These are phyloP conservation scores for Polygonum maritimum DNA, from an alignment of 148 eudicot genomes.

Conservation along the genomic window DNA sequence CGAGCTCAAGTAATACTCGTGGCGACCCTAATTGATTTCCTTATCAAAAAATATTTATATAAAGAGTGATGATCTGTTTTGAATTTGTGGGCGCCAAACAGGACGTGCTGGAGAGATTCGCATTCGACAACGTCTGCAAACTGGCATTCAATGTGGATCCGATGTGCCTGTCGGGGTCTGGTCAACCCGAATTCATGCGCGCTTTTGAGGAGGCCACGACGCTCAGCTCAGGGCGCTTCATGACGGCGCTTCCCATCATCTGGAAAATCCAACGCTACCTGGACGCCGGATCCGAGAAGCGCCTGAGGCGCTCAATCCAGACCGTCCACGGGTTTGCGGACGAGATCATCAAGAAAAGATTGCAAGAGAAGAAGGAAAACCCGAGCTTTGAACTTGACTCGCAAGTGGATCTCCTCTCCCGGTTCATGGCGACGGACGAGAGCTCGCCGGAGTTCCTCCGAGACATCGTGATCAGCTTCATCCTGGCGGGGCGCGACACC, in stretches of 20 bases:
- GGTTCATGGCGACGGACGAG: conserved; percentile 4
- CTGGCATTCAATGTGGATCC: conserved; percentile 17
- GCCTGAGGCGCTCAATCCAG: not conserved
- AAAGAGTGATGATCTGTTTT: not conserved
- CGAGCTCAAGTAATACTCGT: no score
- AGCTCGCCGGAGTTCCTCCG: conserved; percentile 9
- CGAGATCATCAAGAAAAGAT: not conserved
- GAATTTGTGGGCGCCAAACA: conserved; percentile 12
- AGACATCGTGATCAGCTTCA: conserved; percentile 12
- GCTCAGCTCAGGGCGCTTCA: conserved; percentile 3
- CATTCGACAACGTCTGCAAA: conserved; percentile 40
- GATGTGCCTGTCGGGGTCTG: conserved; percentile 7
- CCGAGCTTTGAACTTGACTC: not conserved
- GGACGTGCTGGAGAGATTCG: conserved; percentile 32
- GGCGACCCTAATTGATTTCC: no score
- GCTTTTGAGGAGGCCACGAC: conserved; percentile 15
- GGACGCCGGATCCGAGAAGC: conserved; percentile 12
- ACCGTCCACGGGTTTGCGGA: conserved; percentile 6
- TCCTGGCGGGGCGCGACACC: conserved; percentile 19
- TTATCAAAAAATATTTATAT: no score
- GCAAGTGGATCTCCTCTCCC: not conserved
- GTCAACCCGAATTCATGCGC: conserved; percentile 13
- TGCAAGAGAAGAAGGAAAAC: conserved; percentile 1
- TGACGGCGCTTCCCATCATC: not conserved
- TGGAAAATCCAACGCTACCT: conserved; percentile 12